Conservation (phyloP, 164 flowering plant species). For the Annona squamosa region DNA sequence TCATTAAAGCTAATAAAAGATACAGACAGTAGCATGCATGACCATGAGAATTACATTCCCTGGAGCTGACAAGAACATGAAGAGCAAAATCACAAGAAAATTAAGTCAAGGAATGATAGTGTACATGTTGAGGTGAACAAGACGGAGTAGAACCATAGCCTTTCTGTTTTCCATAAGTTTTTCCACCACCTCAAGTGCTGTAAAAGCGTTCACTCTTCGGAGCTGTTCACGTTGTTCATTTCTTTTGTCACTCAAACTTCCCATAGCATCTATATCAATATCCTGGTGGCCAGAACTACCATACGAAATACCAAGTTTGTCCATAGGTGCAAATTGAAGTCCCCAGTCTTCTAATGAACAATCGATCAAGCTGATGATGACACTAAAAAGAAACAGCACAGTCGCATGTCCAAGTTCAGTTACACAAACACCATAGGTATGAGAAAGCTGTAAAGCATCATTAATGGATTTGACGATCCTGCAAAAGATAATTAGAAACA, state of each 20-base stretch:
- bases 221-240: conserved; percentile 42
- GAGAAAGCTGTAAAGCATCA: conserved; percentile 51
- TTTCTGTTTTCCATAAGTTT: conserved; percentile 46
- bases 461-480: conserved; percentile 66
- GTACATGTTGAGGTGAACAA: conserved; percentile 56
- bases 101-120: conserved; percentile 3
- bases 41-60: too few relatives aligned
- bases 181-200: conserved; percentile 56
- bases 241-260: conserved; percentile 25
- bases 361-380: conserved; percentile 51
- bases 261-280: conserved; percentile 52
- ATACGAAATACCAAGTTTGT: conserved; percentile 25
- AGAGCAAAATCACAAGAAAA: not conserved
- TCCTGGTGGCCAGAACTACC: conserved; percentile 23
- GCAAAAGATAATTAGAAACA: conserved; percentile 18
- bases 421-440: conserved; percentile 33
- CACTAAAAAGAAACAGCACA: conserved; percentile 47
- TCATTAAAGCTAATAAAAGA: too few relatives aligned
- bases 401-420: conserved; percentile 56
- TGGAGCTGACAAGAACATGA: not conserved
- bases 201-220: conserved; percentile 39
- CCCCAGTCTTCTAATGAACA: conserved; percentile 69
- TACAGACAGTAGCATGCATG: too few relatives aligned
- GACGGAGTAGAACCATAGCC: conserved; percentile 45
- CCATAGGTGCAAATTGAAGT: conserved; percentile 29